These are phyloP conservation scores for Dentipellis sp. DNA, from an alignment of 768 basidiomycete species.

Conservation along the genomic window DNA sequence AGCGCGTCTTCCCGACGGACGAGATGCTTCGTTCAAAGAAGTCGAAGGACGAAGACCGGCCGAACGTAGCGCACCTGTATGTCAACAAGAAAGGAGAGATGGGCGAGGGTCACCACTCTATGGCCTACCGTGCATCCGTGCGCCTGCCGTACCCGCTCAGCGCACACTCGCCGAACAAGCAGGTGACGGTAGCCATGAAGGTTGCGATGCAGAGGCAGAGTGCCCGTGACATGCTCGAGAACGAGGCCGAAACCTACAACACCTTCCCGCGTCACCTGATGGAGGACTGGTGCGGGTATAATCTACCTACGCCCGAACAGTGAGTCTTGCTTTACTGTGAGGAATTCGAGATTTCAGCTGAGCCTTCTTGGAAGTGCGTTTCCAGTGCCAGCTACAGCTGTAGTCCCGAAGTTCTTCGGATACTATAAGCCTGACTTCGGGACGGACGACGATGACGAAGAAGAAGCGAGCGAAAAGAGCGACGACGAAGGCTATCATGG, in stretches of 20 bases:
- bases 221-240: conserved; percentile 12
- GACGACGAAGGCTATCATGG: not conserved
- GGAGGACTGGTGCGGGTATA: conserved; percentile 42
- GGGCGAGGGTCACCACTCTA: conserved; percentile 45
- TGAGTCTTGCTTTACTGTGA: not conserved
- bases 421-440: conserved; percentile 33
- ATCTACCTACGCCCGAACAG: conserved; percentile 31
- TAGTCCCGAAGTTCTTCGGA: conserved; percentile 59
- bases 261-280: conserved; percentile 35
- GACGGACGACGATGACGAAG: not conserved
- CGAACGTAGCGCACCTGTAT: not conserved
- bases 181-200: conserved; percentile 19
- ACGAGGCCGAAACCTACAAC: conserved; percentile 38
- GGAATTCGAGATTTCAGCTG: not conserved
- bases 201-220: not conserved
- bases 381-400: conserved; percentile 37
- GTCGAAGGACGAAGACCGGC: not conserved
- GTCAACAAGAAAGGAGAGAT: not conserved
- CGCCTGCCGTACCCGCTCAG: conserved; percentile 31
- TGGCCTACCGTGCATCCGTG: conserved; percentile 40
- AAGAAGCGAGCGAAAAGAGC: not conserved
- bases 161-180: not conserved
- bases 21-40: not conserved
- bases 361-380: conserved; percentile 6
- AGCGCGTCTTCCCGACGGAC: not conserved